Evolutionary conservation across 306 rosid genomes (phyloP), one percentile per base, ranked within the genome.

Genomic region (Casuarina equisetifolia): DNA sequence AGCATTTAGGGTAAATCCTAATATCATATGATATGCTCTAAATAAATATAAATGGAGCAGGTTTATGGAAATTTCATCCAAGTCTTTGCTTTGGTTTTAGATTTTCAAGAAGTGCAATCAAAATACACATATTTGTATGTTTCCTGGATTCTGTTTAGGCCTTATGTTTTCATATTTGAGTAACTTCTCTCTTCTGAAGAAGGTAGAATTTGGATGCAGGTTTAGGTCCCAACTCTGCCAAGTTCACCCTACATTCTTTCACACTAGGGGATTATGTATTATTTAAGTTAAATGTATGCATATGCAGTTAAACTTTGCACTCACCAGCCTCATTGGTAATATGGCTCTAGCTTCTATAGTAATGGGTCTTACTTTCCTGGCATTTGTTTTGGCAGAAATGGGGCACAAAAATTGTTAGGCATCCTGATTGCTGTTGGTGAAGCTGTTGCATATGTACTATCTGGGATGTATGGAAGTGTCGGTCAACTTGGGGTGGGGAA

Each of bases 401-500:
- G 95, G 46, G 95, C 93, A 35, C 91, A 92, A 49, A 92, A 88
- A 79, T 74, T 92, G 75, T 81, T 90, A 86, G 95, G 97, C 25
- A 92, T 92, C 79, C 79, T 92, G 86, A 92, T 92, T 51, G 90
- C 95, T 15, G 75, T 92, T 63, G 97, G 95, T 59, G 91, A 92
- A 80, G 97, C 93, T 1, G 92, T 86, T 89, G 94, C 92, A 8
- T 91, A 88, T 82, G 92, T 91, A 66, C 85, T 85, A 70, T 91
- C 92, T 20, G 94, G 94, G 58, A 88, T 91, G 94, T 91, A 88
- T 61, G 94, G 94, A 53, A 91, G 97, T 20, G 97, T 91, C 59
- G 87, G 89, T 74, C 97, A 92, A 78, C 97, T 92, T 68, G 97
- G 94, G 15, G 93, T 90, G 38, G 97, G 91, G 17, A 90, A 90